phyloP scores from a whole-genome alignment of 2,329 filamentous ascomycete genomes.

The Dothidotthia symphoricarpi region DNA sequence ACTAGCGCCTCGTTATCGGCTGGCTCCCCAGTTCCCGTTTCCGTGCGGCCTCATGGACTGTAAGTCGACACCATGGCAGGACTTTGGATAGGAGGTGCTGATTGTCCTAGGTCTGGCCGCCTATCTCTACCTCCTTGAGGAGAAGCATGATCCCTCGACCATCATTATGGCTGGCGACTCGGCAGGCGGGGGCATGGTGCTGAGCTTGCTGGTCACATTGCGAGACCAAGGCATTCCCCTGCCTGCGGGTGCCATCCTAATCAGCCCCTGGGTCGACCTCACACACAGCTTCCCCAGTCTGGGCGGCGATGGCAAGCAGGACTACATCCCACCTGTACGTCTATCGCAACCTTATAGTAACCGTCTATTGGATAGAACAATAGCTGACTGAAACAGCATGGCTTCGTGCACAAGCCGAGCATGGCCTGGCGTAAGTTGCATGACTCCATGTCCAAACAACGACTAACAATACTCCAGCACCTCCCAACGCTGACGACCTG shows the following conservation, averaged over 20 bases:
- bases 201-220: slow-evolving; percentile 74
- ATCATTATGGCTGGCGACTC: slow-evolving; percentile 91
- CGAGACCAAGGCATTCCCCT: slow-evolving; percentile 80
- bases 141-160: slow-evolving; percentile 69
- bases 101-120: slow-evolving; percentile 68
- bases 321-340: slow-evolving; percentile 73
- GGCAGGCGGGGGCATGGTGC: slow-evolving; percentile 85
- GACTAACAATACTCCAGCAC: slow-evolving; percentile 48
- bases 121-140: slow-evolving; percentile 76
- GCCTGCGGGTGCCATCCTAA: slow-evolving; percentile 83
- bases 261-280: slow-evolving; percentile 94
- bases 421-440: slow-evolving; percentile 66
- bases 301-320: slow-evolving; percentile 66
- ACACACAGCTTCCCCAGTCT: slow-evolving; percentile 95
- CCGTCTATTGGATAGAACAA: too few species aligned
- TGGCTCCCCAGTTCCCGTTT: slow-evolving; percentile 93
- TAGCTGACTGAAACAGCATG: too few species aligned
- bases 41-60: slow-evolving; percentile 91
- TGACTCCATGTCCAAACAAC: too few species aligned
- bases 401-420: slow-evolving; percentile 89
- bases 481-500: slow-evolving; percentile 75
- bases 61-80: slow-evolving; percentile 6
- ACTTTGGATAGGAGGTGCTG: slow-evolving; percentile 1
- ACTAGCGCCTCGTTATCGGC: slow-evolving; percentile 78
- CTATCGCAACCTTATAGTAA: too few species aligned